Conservation (phyloP, 2,329 filamentous ascomycete genomes). For the Verticillium zaregamsianum region DNA sequence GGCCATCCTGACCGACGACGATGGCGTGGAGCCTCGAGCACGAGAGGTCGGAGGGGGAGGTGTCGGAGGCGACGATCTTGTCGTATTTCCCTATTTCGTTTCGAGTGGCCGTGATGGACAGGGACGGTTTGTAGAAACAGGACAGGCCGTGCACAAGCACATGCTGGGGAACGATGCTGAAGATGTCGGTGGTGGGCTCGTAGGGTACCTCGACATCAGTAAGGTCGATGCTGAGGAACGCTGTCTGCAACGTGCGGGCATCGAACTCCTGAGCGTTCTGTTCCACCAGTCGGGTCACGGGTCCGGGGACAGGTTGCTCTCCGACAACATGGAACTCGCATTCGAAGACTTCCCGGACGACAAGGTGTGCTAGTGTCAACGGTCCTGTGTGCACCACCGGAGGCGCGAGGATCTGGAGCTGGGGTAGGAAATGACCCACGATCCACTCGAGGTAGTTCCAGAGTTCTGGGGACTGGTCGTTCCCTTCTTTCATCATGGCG, state of each 20-base stretch:
- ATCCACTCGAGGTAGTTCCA: conserved; percentile 9
- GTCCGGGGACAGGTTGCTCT: not conserved
- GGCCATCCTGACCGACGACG: not conserved
- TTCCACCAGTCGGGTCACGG: not conserved
- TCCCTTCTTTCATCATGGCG: conserved; percentile 3
- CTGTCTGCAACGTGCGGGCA: not conserved
- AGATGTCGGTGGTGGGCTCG: not conserved
- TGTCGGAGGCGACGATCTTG: not conserved
- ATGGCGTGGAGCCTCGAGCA: not conserved
- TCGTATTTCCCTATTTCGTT: conserved; percentile 4
- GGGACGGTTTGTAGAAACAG: not conserved
- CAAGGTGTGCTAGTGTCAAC: conserved; percentile 8
- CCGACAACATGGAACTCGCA: conserved; percentile 1
- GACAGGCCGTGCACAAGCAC: not conserved
- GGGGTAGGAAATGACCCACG: conserved; percentile 4
- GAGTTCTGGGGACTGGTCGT: conserved; percentile 6
- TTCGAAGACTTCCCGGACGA: not conserved
- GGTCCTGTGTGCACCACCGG: conserved; percentile 2
- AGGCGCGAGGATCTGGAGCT: conserved; percentile 5
- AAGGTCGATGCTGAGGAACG: not conserved
- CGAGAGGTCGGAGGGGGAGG: not conserved
- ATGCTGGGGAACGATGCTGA: not conserved
- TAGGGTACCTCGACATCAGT: not conserved
- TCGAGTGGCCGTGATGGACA: not conserved
- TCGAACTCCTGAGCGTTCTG: not conserved